Base-by-base conservation (phyloP, 2,329 filamentous ascomycete genomes). In the Colletotrichum endophyticum region DNA sequence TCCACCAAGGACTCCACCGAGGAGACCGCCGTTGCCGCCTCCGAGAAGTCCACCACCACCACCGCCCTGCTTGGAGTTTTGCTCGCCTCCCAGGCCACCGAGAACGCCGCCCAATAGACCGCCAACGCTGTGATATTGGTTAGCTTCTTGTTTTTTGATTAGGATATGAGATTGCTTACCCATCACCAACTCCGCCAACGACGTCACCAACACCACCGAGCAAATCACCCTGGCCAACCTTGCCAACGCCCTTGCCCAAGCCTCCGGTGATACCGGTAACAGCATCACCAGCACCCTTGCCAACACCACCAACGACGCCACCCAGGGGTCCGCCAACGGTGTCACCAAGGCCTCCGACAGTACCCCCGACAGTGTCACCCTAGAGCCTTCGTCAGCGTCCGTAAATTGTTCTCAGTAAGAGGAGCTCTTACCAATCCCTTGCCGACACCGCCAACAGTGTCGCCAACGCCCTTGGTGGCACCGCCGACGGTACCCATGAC, bases 381-480 rank as follows among this genome's bases (percentile, higher is more conserved):
- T 76, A 19, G 8, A 13, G 9, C 8, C 6, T 6, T n/a, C 9
- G 44, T 73, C 57, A 73, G 36, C 57, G 19, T 32, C 19, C 62
- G n/a, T 8, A 64, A 5, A 9, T 34, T 30, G 22, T 3, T 16
- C 30, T 22, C 36, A 13, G 32, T 63, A 30, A 16, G 44, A 22
- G 12, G 7, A 8, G 27, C 22, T 61, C 70, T 44, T 30, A 76
- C 74, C 57, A 76, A 39, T 70, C 74, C 74, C 59, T 76, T 76
- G 36, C 74, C 74, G 15, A 76, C 74, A 9, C 74, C 74, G 6
- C 74, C 74, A 5, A 76, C 74, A 12, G 74, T 76, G n/a, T 76
- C 36, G 4, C 74, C 74, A 12, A 76, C 59, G 12, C 74, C 74
- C 2, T 36, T 16, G 4, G 74, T 76, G 8, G 66, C 74, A 8